These are phyloP conservation scores for Ophiostoma australiae DNA, from an alignment of 2,329 filamentous ascomycete species.

Conservation along the genomic window DNA sequence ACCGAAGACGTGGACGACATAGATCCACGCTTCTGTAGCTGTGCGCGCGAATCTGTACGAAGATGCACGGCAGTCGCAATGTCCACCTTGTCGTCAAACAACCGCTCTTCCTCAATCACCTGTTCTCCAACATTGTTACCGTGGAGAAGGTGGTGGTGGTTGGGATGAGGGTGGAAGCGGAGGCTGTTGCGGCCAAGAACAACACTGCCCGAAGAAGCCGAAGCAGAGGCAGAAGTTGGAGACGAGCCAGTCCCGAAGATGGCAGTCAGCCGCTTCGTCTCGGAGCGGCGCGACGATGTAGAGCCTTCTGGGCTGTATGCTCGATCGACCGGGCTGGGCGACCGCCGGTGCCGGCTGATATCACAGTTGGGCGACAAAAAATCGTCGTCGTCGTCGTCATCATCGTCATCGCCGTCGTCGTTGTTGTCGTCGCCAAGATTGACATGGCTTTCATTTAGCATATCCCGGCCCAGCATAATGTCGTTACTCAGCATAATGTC, in stretches of 20 bases:
- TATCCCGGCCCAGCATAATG: not conserved
- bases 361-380: not conserved
- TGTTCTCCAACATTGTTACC: not conserved
- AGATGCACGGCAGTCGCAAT: conserved; percentile 32
- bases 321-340: not conserved
- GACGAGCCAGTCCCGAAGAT: not conserved
- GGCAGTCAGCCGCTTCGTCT: not conserved
- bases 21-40: conserved; percentile 28
- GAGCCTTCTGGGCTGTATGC: not conserved
- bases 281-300: conserved; percentile 1
- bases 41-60: conserved; percentile 32
- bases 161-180: not conserved
- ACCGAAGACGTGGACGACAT: not conserved
- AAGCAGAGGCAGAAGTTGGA: not conserved
- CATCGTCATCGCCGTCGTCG: not conserved
- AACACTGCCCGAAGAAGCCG: not conserved
- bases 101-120: conserved; percentile 15
- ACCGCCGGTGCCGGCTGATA: conserved; percentile 3
- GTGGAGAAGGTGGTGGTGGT: conserved; percentile 17
- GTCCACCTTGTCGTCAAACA: conserved; percentile 28
- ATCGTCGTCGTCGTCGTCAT: not conserved
- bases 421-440: not conserved
- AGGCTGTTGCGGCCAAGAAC: not conserved
- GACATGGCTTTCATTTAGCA: not conserved
- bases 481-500: not conserved